A percentile compares a stretch with the other conserved stretches of the same genome.
These are phyloP conservation scores for Aspergillus olivimuriae DNA, from an alignment of 495 filamentous ascomycete species.

Conservation along the genomic window DNA sequence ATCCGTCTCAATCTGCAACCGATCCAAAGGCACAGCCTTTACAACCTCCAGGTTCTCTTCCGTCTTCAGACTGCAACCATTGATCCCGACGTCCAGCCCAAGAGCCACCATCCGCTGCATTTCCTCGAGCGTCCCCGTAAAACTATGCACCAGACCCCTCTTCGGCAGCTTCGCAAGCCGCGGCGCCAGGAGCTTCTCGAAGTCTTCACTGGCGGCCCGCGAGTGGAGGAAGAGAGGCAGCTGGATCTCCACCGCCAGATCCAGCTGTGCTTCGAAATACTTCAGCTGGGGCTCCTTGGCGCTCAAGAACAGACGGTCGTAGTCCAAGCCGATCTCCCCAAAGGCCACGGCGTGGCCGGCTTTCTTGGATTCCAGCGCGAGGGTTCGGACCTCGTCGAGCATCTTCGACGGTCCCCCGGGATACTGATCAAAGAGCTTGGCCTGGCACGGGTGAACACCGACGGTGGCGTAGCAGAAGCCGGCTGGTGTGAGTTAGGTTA, in stretches of 20 bases:
- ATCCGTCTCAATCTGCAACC: conserved; percentile 88
- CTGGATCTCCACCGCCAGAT: conserved; percentile 69
- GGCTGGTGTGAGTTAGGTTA: conserved; percentile 39
- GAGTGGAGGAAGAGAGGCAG: conserved; percentile 89
- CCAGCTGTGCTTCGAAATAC: conserved; percentile 76
- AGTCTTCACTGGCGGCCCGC: conserved; percentile 74
- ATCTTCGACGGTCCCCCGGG: conserved; percentile 48
- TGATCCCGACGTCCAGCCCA: conserved; percentile 79
- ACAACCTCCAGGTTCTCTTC: conserved; percentile 82
- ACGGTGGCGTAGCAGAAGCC: conserved; percentile 81
- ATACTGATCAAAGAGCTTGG: conserved; percentile 58
- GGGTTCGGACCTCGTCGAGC: conserved; percentile 52
- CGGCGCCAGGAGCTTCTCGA: conserved; percentile 56
- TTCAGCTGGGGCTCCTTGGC: conserved; percentile 70
- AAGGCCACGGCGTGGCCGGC: conserved; percentile 65
- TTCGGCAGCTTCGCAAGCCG: conserved; percentile 53
- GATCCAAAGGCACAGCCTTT: conserved; percentile 60
- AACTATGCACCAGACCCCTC: conserved; percentile 81
- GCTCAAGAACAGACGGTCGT: conserved; percentile 79
- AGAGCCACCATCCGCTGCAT: conserved; percentile 68
- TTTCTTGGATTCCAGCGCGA: conserved; percentile 44
- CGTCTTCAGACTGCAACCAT: conserved; percentile 90
- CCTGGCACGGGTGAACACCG: conserved; percentile 86
- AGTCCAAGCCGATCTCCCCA: conserved; percentile 94
- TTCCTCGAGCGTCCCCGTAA: conserved; percentile 79